These are phyloP conservation scores for Lyophyllum atratum DNA, from an alignment of 768 basidiomycete genomes.

Conservation along the genomic window DNA sequence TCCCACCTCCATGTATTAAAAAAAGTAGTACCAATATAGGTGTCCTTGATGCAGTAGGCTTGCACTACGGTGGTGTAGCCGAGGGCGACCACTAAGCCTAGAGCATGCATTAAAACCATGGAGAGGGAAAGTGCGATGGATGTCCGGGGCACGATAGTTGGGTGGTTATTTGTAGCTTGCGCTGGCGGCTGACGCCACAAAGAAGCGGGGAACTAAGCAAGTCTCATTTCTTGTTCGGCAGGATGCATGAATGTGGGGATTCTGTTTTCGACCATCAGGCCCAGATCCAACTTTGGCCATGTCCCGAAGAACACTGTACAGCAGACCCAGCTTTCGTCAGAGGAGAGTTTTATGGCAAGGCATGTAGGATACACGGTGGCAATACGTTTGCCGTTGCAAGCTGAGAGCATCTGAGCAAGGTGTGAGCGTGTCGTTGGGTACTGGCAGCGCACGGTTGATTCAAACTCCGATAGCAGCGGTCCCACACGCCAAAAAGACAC, in stretches of 20 bases:
- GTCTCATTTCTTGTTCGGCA: conserved; percentile 9
- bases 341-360: too few relatives aligned
- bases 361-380: too few relatives aligned
- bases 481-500: too few relatives aligned
- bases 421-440: too few relatives aligned
- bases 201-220: background rate
- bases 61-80: background rate
- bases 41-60: conserved; percentile 11
- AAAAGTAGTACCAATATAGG: conserved; percentile 34
- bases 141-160: background rate
- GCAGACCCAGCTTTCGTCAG: too few relatives aligned
- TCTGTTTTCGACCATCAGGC: background rate
- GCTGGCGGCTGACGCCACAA: background rate
- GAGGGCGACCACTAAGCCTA: conserved; percentile 6
- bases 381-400: too few relatives aligned
- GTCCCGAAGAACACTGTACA: background rate
- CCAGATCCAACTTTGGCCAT: background rate
- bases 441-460: too few relatives aligned
- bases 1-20: conserved; percentile 50
- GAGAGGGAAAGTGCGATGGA: conserved; percentile 1
- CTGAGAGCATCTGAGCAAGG: too few relatives aligned
- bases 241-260: conserved; percentile 3
- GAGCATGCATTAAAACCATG: background rate
- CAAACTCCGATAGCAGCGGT: too few relatives aligned
- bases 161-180: background rate